Evolutionary conservation across 305 asterid genomes (phyloP).

Genomic region (Coffea humblotiana): DNA sequence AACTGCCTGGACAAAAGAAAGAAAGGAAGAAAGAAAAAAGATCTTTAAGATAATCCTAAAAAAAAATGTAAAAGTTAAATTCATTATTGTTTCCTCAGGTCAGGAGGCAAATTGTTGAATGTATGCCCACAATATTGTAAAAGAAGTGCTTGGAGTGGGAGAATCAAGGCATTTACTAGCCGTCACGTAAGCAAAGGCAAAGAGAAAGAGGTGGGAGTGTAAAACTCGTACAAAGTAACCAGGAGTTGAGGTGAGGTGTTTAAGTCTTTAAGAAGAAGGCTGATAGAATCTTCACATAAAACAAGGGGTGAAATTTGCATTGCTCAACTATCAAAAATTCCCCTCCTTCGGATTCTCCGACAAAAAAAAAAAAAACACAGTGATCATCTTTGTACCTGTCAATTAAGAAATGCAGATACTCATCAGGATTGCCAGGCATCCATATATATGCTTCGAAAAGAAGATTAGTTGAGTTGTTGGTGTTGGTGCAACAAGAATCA

Average conservation of each 20-base stretch:
- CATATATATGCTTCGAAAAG: not conserved
- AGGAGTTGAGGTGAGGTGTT: not conserved
- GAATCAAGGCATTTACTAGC: too few species aligned
- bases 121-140: too few species aligned
- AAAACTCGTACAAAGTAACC: not conserved
- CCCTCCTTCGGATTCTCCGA: not conserved
- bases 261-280: not conserved
- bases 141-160: too few species aligned
- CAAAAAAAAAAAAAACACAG: not conserved
- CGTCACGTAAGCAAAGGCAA: too few species aligned
- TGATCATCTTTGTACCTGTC: constrained; percentile 8
- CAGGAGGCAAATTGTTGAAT: too few species aligned
- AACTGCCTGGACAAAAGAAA: too few species aligned
- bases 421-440: not conserved
- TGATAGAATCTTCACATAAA: not conserved
- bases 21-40: too few species aligned
- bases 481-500: not conserved
- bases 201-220: too few species aligned
- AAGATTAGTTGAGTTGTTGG: constrained; percentile 25
- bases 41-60: too few species aligned
- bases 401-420: constrained; percentile 1
- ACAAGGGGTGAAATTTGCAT: not conserved
- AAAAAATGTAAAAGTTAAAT: too few species aligned
- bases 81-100: too few species aligned
- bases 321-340: constrained; percentile 1